A percentile compares a stretch with the other conserved stretches of the same genome.
Evolutionary conservation across 2,329 filamentous ascomycete genomes (phyloP).

Genomic region (Ampelomyces quisqualis): DNA sequence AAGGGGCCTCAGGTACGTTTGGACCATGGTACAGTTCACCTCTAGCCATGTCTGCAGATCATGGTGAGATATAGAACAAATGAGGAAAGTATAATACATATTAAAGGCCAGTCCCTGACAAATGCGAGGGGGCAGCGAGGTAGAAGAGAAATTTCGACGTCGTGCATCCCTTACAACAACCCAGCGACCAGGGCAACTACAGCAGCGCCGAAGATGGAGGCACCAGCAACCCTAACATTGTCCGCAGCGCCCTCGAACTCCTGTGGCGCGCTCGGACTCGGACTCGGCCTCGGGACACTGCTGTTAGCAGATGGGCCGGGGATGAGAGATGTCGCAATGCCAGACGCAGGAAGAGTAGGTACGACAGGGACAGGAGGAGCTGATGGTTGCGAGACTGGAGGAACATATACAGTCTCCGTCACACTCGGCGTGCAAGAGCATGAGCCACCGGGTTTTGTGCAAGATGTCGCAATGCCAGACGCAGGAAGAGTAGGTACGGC

Average conservation of each 20-base stretch:
- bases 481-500: background rate
- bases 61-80: constrained; percentile 15
- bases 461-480: constrained; percentile 10
- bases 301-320: constrained; percentile 24
- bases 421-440: constrained; percentile 21
- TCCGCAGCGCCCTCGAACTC: constrained; percentile 30
- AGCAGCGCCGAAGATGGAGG: constrained; percentile 23
- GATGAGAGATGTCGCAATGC: constrained; percentile 13
- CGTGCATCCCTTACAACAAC: constrained; percentile 20
- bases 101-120: background rate
- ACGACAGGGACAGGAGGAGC: constrained; percentile 5
- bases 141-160: constrained; percentile 8
- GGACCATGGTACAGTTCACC: constrained; percentile 8
- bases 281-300: constrained; percentile 15
- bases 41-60: constrained; percentile 5
- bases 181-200: constrained; percentile 21
- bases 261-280: constrained; percentile 16
- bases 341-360: background rate
- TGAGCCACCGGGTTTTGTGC: constrained; percentile 5
- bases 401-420: constrained; percentile 28
- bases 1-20: constrained; percentile 9
- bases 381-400: constrained; percentile 10
- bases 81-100: constrained; percentile 10
- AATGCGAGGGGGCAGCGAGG: constrained; percentile 4
- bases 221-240: constrained; percentile 14